Percentiles rank a stretch among this genome's conserved stretches.
These are phyloP conservation scores for Lactifluus pinguis DNA, from an alignment of 768 basidiomycete species.

Conservation along the genomic window DNA sequence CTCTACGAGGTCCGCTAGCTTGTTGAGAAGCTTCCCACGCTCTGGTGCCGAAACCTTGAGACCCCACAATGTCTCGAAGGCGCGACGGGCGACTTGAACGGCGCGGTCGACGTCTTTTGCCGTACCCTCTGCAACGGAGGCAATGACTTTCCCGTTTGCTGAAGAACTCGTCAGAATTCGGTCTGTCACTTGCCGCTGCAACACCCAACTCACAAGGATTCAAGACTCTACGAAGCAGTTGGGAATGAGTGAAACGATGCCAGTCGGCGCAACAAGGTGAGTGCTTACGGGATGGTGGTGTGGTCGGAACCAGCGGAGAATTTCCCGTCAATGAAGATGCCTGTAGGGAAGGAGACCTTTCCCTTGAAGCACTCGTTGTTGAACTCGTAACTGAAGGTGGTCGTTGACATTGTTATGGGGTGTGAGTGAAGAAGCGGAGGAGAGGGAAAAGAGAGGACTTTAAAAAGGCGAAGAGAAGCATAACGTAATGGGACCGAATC, in stretches of 20 bases:
- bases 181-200: background rate
- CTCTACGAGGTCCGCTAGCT: conserved; percentile 60
- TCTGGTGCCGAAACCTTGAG: conserved; percentile 42
- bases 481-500: too few relatives aligned
- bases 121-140: conserved; percentile 49
- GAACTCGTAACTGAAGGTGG: conserved; percentile 40
- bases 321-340: conserved; percentile 64
- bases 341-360: conserved; percentile 47
- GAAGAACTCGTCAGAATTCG: background rate
- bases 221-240: conserved; percentile 36
- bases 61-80: conserved; percentile 63
- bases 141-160: conserved; percentile 52
- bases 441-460: too few relatives aligned
- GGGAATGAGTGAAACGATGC: background rate
- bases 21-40: conserved; percentile 49
- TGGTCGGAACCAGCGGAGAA: conserved; percentile 48
- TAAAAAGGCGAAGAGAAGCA: too few relatives aligned
- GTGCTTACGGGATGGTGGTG: conserved; percentile 50
- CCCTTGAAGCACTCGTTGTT: conserved; percentile 50
- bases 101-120: conserved; percentile 69
- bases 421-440: background rate
- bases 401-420: conserved; percentile 29
- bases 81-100: conserved; percentile 56
- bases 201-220: conserved; percentile 37
- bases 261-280: background rate